Conservation (phyloP, 2,329 filamentous ascomycete genomes). For the Pyricularia pennisetigena region DNA sequence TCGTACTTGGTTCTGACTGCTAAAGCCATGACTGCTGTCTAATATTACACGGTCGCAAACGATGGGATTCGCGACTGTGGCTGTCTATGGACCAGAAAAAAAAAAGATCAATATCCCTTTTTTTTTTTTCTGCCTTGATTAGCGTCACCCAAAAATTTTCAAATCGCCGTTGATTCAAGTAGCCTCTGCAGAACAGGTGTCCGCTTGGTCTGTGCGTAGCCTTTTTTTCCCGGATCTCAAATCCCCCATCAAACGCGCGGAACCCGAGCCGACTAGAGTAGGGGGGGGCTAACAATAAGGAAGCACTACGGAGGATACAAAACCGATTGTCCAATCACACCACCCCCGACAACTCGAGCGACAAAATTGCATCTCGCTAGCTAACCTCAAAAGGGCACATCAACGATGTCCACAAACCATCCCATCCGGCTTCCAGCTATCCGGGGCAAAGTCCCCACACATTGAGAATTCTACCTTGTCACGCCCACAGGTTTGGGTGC, state of each 20-base stretch:
- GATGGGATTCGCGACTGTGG: neutral
- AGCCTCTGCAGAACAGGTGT: neutral
- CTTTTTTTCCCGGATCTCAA: neutral
- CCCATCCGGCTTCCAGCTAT: neutral
- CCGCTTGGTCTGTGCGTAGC: neutral
- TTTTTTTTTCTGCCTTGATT: too few relatives aligned
- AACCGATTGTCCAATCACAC: too few relatives aligned
- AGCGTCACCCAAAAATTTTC: neutral
- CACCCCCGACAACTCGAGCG: too few relatives aligned
- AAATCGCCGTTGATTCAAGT: neutral
- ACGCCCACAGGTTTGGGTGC: neutral
- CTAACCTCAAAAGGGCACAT: too few relatives aligned
- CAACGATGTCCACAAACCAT: neutral
- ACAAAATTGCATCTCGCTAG: too few relatives aligned
- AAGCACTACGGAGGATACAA: too few relatives aligned
- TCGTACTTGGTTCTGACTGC: constrained; percentile 7
- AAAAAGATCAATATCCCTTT: neutral
- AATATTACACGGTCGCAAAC: neutral
- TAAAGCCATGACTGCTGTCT: neutral
- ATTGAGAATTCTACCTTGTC: neutral
- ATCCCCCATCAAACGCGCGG: neutral
- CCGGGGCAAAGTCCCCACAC: neutral
- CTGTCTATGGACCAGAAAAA: neutral
- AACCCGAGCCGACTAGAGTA: neutral
- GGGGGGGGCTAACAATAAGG: too few relatives aligned